Evolutionary conservation across 2,329 filamentous ascomycete species (phyloP), one percentile per base, ranked within the genome.

Genomic region (Botrytis tulipae): DNA sequence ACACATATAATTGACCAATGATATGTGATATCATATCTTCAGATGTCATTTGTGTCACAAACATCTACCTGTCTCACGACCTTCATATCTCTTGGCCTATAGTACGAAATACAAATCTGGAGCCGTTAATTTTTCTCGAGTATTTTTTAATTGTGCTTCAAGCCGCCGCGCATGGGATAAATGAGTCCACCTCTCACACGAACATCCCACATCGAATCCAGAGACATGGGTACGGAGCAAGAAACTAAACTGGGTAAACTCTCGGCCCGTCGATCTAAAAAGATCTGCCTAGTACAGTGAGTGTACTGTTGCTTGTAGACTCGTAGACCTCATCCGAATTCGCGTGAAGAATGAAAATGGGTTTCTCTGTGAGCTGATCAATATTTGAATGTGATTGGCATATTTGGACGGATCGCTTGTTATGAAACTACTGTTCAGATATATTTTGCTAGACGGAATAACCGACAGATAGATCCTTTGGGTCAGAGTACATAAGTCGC

Each of bases 201-300:
- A 69, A 57, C n/a, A 40, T 54, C 40, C 66, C 66, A 54, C 40
- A 18, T 57, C 66, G 25, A 29, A 29, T 44, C 66, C 25, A 65
- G n/a, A 32, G 42, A 46, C 40, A 65, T 65, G 61, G 61, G 40
- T 65, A 46, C 22, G 59, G 57, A 60, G 57, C 4, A 35, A 60
- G 32, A 12, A 46, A 65, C 40, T 44, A 29, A 29, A 40, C 37
- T 44, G 37, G 61, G 20, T 57, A 32, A 62, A 42, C 35, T 46
- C 35, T 48, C 68, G 37, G 14, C 59, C 69, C 44, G 69, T 44
- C 44, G 69, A 71, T 71, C 69, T 54, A 29, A 48, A 71, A 63
- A 42, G 69, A 71, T 71, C 69, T 46, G 51, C 69, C n/a, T 59
- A 25, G 51, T n/a, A 32, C 46, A 48, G 20, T 48, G 22, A 48